Conservation (phyloP, 257 asterid genomes). For the Datura wrightii region DNA sequence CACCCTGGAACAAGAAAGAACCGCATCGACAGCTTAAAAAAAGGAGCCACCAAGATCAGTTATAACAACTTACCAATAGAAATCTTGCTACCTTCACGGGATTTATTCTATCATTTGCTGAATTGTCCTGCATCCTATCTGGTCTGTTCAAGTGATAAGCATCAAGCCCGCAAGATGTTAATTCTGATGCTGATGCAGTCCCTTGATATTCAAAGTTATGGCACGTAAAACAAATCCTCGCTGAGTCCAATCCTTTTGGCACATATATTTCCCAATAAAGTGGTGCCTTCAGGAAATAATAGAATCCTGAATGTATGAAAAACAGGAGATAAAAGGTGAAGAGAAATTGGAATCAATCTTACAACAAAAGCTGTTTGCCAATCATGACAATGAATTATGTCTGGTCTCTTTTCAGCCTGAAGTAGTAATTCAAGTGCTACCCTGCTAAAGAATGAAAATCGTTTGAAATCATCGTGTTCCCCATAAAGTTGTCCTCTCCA, state of each 20-base stretch:
- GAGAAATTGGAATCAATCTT: slow-evolving; percentile 42
- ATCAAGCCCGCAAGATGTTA: slow-evolving; percentile 96
- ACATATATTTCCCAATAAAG: slow-evolving; percentile 95
- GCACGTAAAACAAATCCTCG: slow-evolving; percentile 96
- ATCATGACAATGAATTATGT: slow-evolving; percentile 95
- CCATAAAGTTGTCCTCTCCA: slow-evolving; percentile 97
- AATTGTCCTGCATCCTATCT: slow-evolving; percentile 97
- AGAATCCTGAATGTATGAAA: background rate
- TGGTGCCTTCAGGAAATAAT: slow-evolving; percentile 74
- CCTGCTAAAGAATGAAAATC: slow-evolving; percentile 98
- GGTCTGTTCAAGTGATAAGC: slow-evolving; percentile 81
- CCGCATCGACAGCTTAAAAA: slow-evolving; percentile 21
- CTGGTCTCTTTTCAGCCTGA: slow-evolving; percentile 92
- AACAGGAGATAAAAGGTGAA: slow-evolving; percentile 28
- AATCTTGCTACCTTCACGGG: slow-evolving; percentile 71
- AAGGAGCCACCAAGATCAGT: slow-evolving; percentile 22
- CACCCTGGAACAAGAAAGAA: slow-evolving; percentile 71
- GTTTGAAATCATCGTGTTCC: slow-evolving; percentile 88
- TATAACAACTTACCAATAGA: slow-evolving; percentile 19
- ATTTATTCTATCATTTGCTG: slow-evolving; percentile 73
- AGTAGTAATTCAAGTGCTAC: slow-evolving; percentile 94
- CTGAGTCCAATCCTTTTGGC: slow-evolving; percentile 85
- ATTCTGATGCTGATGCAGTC: slow-evolving; percentile 76
- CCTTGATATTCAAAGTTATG: slow-evolving; percentile 99
- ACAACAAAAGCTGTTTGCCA: slow-evolving; percentile 99